Conservation (phyloP, 1,139 yeast genomes). For the Candida mesenterica region DNA sequence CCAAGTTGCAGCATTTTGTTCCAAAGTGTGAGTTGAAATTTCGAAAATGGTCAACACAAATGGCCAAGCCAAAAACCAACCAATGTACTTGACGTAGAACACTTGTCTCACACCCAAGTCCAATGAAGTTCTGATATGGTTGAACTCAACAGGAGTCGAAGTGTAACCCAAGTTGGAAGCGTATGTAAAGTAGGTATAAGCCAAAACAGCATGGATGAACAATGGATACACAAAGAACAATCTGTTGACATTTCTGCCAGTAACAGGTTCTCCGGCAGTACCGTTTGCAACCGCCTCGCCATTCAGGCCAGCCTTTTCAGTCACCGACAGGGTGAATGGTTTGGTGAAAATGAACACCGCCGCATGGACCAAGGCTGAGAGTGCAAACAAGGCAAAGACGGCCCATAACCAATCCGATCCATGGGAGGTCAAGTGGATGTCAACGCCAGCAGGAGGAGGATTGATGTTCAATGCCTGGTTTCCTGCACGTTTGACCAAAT, state of each 20-base stretch:
- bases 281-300: neutral
- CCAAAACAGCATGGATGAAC: constrained; percentile 44
- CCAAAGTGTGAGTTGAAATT: constrained; percentile 40
- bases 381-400: constrained; percentile 50
- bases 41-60: constrained; percentile 48
- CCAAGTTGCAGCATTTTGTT: constrained; percentile 26
- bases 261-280: neutral
- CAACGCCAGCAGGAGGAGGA: constrained; percentile 38
- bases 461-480: constrained; percentile 54
- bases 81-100: constrained; percentile 63
- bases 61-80: constrained; percentile 67
- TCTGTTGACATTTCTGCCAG: constrained; percentile 19
- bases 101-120: constrained; percentile 54
- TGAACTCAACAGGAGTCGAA: constrained; percentile 51
- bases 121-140: constrained; percentile 42
- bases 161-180: constrained; percentile 72
- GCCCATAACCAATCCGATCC: constrained; percentile 78
- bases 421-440: constrained; percentile 52
- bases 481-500: constrained; percentile 18
- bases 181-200: constrained; percentile 57
- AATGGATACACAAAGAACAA: constrained; percentile 46
- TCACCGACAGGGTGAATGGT: neutral
- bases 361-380: constrained; percentile 42
- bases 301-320: no score
- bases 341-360: constrained; percentile 37